Base-by-base conservation (phyloP, 108 stramenopile genomes). In the Pelagomonas calceolata region DNA sequence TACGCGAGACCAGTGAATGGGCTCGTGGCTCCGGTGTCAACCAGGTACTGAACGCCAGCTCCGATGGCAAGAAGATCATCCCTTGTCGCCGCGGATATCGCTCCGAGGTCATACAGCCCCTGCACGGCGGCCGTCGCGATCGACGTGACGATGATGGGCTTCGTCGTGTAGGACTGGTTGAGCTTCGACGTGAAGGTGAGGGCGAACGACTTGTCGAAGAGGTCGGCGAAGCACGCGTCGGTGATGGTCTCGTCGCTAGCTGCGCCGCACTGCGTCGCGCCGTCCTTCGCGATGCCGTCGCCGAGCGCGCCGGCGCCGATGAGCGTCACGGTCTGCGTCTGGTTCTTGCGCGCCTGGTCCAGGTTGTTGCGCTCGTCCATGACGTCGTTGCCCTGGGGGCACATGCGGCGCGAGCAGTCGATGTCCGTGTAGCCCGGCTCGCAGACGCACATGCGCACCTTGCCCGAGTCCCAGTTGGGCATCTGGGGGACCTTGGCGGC, bases 351-450 rank as follows among this genome's bases (percentile, higher is more conserved):
- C 44, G 78, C 75, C 64, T 76, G 67, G 34, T 81, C 68, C 43
- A 51, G 66, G 43, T 78, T 66, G 60, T 66, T 63, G 75, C 79
- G 78, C 16, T 70, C 32, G 67, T 87, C 86, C 43, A 90, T 76
- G 34, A 87, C 80, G 74, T 90, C 90, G 65, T 85, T 84, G 39
- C 88, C 90, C 63, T 66, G 72, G 26, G 86, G 90, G 78, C 90
- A 90, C 69, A 85, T 86, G 66, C 87, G 76, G 67, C 78, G 60
- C 15, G 81, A 70, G 83, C 90, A 91, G 69, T 83, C 82, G 34
- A 87, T 67, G 15, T 86, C 90, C 66, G 66, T 79, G 83, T 82
- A 88, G 35, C 83, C 87, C 34, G 86, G 72, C 70, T 89, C 88
- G 73, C 90, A 91, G 35, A 78, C 80, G 70, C 90, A 90, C 29